Percentiles rank a stretch among this genome's conserved stretches.
Conservation (phyloP, 768 basidiomycete species). For the Mycena belliarum region DNA sequence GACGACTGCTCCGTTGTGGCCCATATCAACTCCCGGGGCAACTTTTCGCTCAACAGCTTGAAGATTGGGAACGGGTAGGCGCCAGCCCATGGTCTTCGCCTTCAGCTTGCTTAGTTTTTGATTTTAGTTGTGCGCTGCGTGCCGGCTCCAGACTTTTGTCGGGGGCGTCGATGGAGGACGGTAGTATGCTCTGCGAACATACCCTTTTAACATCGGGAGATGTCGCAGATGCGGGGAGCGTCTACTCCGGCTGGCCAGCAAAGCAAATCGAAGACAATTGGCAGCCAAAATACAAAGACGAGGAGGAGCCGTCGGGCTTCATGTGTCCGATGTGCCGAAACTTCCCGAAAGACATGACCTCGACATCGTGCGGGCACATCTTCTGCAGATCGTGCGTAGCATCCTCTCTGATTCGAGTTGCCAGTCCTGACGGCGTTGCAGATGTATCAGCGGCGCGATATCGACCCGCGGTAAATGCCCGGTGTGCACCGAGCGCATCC, state of each 20-base stretch:
- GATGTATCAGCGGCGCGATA: constrained; percentile 17
- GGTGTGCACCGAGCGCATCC: constrained; percentile 18
- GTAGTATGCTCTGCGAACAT: constrained; percentile 50
- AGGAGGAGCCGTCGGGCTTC: constrained; percentile 19
- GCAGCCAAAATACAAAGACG: constrained; percentile 19
- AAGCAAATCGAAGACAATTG: constrained; percentile 27
- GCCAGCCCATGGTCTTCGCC: neutral
- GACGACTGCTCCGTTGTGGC: constrained; percentile 50
- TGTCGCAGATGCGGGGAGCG: constrained; percentile 39
- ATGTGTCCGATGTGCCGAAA: constrained; percentile 34
- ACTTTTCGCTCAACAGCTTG: constrained; percentile 44
- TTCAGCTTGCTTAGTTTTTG: too few relatives aligned
- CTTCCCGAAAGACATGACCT: constrained; percentile 33
- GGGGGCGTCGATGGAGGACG: constrained; percentile 52
- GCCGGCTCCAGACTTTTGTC: constrained; percentile 48
- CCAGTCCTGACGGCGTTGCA: neutral
- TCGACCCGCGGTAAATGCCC: constrained; percentile 18
- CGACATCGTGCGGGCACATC: constrained; percentile 34
- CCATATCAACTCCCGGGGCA: constrained; percentile 49
- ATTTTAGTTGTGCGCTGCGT: constrained; percentile 41
- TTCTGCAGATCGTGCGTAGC: constrained; percentile 23
- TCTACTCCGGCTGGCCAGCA: constrained; percentile 49
- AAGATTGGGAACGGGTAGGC: constrained; percentile 40
- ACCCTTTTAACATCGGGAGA: constrained; percentile 49
- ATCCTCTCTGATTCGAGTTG: neutral